Evolutionary conservation across 371 early-diverging fungal species (phyloP), one percentile per base, ranked within the genome.

Genomic region (Mucor circinelloides): DNA sequence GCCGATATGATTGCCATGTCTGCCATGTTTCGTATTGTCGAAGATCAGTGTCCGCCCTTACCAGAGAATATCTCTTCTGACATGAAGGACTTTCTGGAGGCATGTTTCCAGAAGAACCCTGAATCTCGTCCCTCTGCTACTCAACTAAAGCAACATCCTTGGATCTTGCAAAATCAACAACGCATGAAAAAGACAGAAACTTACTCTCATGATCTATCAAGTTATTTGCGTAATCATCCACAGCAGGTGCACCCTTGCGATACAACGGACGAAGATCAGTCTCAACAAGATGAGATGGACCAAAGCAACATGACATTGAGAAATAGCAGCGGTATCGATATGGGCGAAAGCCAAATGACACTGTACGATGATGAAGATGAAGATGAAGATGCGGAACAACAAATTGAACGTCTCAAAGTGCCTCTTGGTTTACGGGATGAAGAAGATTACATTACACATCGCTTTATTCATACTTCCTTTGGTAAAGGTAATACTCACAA

Each of bases 1-100:
- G 78, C 87, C 0, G 90, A 89, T n/a, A 66, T 94, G 62, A 84
- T 91, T 58, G 83, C 91, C 31, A 93, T 95, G 95, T 86, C 94
- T 15, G 93, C 93, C 13, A 82, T 96, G 46, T 96, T 92, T 76
- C 90, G 88, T 52, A 95, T 96, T 64, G 96, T 96, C 5, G 95
- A 95, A 71, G 96, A 94, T 72, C 87, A 87, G 44, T 70, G 80
- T 54, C 93, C 95, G 30, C 95, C 96, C 8, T 61, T 96, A 12
- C 96, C 95, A 1, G 88, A 85, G 17, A 83, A 81, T 12, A 86
- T 95, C 2, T 94, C 95, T 19, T 77, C 80, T 13, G 90, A 94
- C 30, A 87, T 96, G 61, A 73, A 75, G 42, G 84, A 87, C 58
- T 97, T 97, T 72, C 75, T 97, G 57, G 64, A 75, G 36, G 76